phyloP scores from a whole-genome alignment of 1,284 basidiomycete genomes.

The Hortiboletus rubellus region DNA sequence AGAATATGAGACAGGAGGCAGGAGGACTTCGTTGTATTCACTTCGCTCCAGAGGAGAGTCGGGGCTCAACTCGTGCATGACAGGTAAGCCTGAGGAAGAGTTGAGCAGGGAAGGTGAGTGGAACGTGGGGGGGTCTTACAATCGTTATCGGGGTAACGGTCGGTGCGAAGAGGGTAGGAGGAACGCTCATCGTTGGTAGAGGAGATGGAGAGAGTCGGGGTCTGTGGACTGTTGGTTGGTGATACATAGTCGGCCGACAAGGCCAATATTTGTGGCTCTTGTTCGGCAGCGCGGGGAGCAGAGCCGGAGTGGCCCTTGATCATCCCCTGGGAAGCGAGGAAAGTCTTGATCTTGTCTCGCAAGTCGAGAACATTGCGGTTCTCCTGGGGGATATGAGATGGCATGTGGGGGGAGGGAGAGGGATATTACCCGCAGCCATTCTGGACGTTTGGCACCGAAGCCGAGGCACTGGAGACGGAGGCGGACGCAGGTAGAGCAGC shows the following conservation, averaged over 20 bases:
- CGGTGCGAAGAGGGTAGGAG: slow-evolving; percentile 46
- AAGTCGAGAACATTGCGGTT: slow-evolving; percentile 63
- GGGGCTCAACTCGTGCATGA: slow-evolving; percentile 41
- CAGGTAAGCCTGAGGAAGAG: slow-evolving; percentile 25
- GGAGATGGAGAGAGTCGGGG: slow-evolving; percentile 50
- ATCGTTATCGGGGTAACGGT: slow-evolving; percentile 38
- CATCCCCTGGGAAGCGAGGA: slow-evolving; percentile 77
- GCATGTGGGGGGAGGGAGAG: slow-evolving; percentile 4
- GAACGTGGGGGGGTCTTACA: slow-evolving; percentile 20
- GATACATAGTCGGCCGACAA: slow-evolving; percentile 49
- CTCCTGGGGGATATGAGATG: slow-evolving; percentile 47
- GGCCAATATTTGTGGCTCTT: slow-evolving; percentile 55
- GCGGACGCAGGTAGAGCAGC: slow-evolving; percentile 74
- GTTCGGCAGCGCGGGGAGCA: slow-evolving; percentile 54
- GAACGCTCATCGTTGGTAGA: slow-evolving; percentile 45
- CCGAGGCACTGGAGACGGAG: slow-evolving; percentile 83
- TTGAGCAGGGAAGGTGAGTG: slow-evolving; percentile 4
- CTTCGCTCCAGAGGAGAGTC: slow-evolving; percentile 39
- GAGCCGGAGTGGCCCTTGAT: slow-evolving; percentile 80
- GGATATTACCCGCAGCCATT: slow-evolving; percentile 72
- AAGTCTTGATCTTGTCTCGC: slow-evolving; percentile 73
- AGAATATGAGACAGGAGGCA: slow-evolving; percentile 36
- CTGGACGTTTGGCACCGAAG: slow-evolving; percentile 78
- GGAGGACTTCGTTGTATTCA: slow-evolving; percentile 42
- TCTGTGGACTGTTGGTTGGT: slow-evolving; percentile 54